Conservation (phyloP, 2,329 filamentous ascomycete species). For the Uncinocarpus reesii region DNA sequence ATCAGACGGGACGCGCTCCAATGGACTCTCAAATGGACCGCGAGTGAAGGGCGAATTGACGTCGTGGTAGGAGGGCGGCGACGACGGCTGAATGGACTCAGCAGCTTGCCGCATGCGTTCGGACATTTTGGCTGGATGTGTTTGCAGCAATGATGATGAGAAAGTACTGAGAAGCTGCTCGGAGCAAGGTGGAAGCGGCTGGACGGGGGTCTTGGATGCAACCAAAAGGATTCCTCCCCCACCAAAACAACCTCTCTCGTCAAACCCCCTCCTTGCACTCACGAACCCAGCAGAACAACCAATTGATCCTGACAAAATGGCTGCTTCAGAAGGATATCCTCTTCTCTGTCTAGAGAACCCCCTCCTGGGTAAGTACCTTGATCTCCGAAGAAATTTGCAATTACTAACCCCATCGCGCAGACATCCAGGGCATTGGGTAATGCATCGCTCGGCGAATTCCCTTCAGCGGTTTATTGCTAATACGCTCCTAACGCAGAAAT, state of each 20-base stretch:
- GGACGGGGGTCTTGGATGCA: neutral
- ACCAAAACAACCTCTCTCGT: slow-evolving; percentile 4
- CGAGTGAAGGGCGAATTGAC: slow-evolving; percentile 64
- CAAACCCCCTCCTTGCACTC: slow-evolving; percentile 8
- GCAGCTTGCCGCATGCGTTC: slow-evolving; percentile 58
- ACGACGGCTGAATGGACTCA: slow-evolving; percentile 68
- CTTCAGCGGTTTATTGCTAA: slow-evolving; percentile 21
- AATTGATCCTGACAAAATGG: slow-evolving; percentile 46
- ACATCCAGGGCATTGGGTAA: slow-evolving; percentile 76
- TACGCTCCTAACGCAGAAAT: slow-evolving; percentile 47
- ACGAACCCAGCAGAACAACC: slow-evolving; percentile 11
- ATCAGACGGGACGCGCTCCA: slow-evolving; percentile 42
- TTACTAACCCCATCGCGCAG: slow-evolving; percentile 37
- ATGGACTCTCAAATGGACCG: slow-evolving; percentile 42
- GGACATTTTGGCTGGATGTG: slow-evolving; percentile 38
- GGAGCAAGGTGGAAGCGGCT: neutral
- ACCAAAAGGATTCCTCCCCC: no score
- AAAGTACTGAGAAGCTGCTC: neutral
- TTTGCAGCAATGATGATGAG: neutral
- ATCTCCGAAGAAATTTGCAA: neutral
- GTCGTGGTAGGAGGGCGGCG: slow-evolving; percentile 48
- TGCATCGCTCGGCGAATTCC: slow-evolving; percentile 20
- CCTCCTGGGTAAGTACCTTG: slow-evolving; percentile 62
- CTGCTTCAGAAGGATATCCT: slow-evolving; percentile 66
- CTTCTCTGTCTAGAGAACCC: slow-evolving; percentile 95